Conservation (phyloP, 768 basidiomycete species). For the Lactarius sp. region DNA sequence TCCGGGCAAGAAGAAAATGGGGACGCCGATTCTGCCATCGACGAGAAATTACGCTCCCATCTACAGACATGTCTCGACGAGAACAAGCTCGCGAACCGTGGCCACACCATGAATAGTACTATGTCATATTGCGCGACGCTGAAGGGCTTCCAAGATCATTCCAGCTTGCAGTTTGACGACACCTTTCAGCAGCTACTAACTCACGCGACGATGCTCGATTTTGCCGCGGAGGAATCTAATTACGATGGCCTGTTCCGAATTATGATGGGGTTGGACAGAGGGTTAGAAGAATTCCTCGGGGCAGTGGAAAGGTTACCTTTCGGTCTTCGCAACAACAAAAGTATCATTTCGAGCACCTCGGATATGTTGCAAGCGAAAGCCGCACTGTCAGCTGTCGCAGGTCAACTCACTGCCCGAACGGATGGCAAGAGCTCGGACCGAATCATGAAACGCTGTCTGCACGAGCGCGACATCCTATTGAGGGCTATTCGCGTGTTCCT, state of each 20-base stretch:
- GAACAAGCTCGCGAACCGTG: slow-evolving; percentile 18
- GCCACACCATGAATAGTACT: slow-evolving; percentile 8
- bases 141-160: slow-evolving; percentile 16
- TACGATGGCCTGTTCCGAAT: slow-evolving; percentile 3
- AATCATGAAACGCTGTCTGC: slow-evolving; percentile 7
- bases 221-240: slow-evolving; percentile 2
- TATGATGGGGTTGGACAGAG: slow-evolving; percentile 13
- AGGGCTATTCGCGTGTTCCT: slow-evolving; percentile 16
- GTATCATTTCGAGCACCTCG: slow-evolving; percentile 9
- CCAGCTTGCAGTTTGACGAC: slow-evolving; percentile 1
- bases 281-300: slow-evolving; percentile 18
- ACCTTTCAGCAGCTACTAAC: slow-evolving; percentile 13
- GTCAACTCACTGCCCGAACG: background rate
- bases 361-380: slow-evolving; percentile 8
- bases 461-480: slow-evolving; percentile 11
- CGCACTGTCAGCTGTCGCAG: background rate
- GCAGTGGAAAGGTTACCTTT: slow-evolving; percentile 4
- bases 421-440: background rate
- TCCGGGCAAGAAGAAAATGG: background rate
- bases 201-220: slow-evolving; percentile 16
- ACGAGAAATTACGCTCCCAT: slow-evolving; percentile 6
- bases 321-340: slow-evolving; percentile 8
- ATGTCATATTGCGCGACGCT: slow-evolving; percentile 11
- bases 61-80: slow-evolving; percentile 19
- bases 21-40: background rate